These are phyloP conservation scores for Vicia sativa DNA, from an alignment of 306 rosid genomes.

Conservation along the genomic window DNA sequence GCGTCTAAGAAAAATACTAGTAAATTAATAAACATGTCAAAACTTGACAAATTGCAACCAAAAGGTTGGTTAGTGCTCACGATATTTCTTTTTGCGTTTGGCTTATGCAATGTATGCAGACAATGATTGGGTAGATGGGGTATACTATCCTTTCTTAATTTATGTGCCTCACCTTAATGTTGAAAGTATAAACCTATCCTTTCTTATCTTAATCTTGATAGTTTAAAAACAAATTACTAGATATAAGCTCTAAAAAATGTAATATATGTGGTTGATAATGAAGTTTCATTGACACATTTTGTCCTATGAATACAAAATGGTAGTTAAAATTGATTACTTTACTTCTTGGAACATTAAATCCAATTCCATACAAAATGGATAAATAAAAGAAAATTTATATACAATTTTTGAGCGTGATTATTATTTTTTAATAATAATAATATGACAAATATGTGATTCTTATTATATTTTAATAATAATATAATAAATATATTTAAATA, in stretches of 20 bases:
- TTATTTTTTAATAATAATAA: too few species aligned
- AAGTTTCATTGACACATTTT: neutral
- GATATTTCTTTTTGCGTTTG: conserved; percentile 6
- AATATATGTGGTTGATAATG: neutral
- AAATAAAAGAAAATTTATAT: too few species aligned
- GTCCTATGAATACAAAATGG: neutral
- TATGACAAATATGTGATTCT: too few species aligned
- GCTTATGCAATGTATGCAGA: conserved; percentile 18
- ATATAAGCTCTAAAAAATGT: neutral
- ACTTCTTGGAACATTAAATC: neutral
- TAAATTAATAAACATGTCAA: conserved; percentile 4
- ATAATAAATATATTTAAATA: too few species aligned
- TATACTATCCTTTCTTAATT: conserved; percentile 1
- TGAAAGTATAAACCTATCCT: neutral
- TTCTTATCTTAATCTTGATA: conserved; percentile 1
- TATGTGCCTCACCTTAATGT: neutral
- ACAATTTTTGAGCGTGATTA: too few species aligned
- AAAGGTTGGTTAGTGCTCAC: conserved; percentile 2
- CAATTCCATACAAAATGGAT: too few species aligned
- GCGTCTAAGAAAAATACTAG: neutral
- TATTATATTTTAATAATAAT: too few species aligned
- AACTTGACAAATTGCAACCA: conserved; percentile 12
- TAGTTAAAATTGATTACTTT: neutral
- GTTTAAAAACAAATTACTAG: neutral
- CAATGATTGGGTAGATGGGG: conserved; percentile 13